phyloP scores from a whole-genome alignment of 495 filamentous ascomycete species.

The Achaetomiella virescens region DNA sequence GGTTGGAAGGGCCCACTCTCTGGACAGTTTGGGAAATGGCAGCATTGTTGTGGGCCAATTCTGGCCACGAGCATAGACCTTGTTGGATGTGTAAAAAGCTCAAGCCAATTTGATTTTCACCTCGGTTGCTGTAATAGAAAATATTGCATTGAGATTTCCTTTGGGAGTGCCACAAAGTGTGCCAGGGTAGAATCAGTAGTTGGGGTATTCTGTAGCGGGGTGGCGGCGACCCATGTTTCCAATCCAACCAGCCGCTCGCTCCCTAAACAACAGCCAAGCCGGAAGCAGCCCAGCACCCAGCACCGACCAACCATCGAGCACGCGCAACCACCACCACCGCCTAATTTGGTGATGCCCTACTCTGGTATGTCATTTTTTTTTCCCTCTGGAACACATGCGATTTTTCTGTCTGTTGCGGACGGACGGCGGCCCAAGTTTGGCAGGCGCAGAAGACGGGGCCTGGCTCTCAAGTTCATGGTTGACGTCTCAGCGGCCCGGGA shows the following conservation, averaged over 20 bases:
- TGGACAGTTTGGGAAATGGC: too few relatives aligned
- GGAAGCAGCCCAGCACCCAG: neutral
- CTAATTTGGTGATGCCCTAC: neutral
- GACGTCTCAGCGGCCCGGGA: neutral
- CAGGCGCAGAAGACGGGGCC: too few relatives aligned
- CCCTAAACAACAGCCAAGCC: conserved; percentile 4
- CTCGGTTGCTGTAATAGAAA: too few relatives aligned
- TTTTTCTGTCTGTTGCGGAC: too few relatives aligned
- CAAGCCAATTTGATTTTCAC: too few relatives aligned
- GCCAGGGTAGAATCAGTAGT: neutral
- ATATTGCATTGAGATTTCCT: neutral
- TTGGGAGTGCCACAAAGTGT: neutral
- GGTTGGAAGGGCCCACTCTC: too few relatives aligned
- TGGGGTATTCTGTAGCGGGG: conserved; percentile 11
- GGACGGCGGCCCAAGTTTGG: too few relatives aligned
- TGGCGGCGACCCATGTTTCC: conserved; percentile 1
- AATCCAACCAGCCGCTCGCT: conserved; percentile 7
- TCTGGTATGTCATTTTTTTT: too few relatives aligned
- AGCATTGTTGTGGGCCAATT: too few relatives aligned
- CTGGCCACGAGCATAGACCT: neutral
- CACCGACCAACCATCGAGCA: neutral
- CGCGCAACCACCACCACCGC: neutral
- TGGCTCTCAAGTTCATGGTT: too few relatives aligned
- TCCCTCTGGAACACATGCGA: too few relatives aligned
- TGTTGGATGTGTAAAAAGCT: neutral